Evolutionary conservation across 768 basidiomycete genomes (phyloP).

Genomic region (Leccinum truebloodii): DNA sequence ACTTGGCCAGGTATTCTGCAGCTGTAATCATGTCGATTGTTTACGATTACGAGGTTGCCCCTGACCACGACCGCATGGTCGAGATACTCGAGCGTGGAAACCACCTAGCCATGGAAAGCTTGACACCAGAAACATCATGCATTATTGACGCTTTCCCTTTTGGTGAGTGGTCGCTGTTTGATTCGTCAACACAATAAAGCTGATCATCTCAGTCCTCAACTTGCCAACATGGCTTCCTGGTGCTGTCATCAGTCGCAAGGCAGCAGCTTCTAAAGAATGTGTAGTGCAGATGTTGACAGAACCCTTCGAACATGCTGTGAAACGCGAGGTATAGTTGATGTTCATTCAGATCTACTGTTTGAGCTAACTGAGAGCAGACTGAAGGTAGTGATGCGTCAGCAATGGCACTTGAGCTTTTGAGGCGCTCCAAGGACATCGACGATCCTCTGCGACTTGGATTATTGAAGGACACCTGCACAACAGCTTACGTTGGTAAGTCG

Average conservation of each 20-base stretch:
- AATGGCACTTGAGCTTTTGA: constrained; percentile 16
- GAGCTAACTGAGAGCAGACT: constrained; percentile 9
- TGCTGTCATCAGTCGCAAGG: constrained; percentile 28
- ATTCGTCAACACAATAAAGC: neutral
- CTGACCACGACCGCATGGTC: constrained; percentile 39
- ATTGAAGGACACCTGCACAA: constrained; percentile 14
- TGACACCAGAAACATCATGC: constrained; percentile 20
- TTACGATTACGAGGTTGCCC: constrained; percentile 41
- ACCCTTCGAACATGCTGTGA: constrained; percentile 19
- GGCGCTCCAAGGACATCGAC: neutral
- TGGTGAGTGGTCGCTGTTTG: constrained; percentile 5
- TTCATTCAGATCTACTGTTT: neutral
- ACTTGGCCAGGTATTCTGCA: constrained; percentile 30
- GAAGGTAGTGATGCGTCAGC: constrained; percentile 13
- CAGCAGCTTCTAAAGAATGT: constrained; percentile 8
- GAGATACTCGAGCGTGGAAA: constrained; percentile 38
- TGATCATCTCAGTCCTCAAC: constrained; percentile 18
- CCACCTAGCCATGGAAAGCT: constrained; percentile 9
- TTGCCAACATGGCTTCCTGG: constrained; percentile 30
- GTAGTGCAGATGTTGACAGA: constrained; percentile 17
- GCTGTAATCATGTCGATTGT: constrained; percentile 41
- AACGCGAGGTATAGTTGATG: constrained; percentile 13
- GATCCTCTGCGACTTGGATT: constrained; percentile 14
- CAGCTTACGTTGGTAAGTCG: constrained; percentile 22
- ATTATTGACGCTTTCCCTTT: constrained; percentile 27